Conservation (phyloP, 2,329 filamentous ascomycete species). For the Microsporum ferrugineum region DNA sequence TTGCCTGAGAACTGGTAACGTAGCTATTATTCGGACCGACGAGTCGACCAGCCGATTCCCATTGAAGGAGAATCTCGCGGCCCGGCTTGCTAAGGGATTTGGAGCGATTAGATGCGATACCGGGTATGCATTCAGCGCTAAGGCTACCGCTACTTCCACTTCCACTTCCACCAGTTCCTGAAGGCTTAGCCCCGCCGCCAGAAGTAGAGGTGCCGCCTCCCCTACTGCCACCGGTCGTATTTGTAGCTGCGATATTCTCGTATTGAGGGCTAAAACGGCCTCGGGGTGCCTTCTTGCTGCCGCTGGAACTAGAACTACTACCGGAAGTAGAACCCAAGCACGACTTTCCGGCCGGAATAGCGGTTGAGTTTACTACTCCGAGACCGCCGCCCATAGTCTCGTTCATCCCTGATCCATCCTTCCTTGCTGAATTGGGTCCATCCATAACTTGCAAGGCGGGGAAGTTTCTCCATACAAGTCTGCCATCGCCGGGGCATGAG, state of each 20-base stretch:
- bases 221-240: not conserved
- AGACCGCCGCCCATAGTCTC: constrained; percentile 44
- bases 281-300: constrained; percentile 47
- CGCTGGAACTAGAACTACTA: constrained; percentile 42
- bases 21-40: constrained; percentile 78
- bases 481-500: constrained; percentile 63
- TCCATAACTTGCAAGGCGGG: constrained; percentile 62
- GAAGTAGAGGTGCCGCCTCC: not conserved
- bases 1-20: constrained; percentile 50
- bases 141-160: not conserved
- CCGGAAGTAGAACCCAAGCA: constrained; percentile 28
- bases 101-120: constrained; percentile 57
- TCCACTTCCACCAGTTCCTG: not conserved
- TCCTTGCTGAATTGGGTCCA: constrained; percentile 61
- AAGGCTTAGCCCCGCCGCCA: not conserved
- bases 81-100: constrained; percentile 64
- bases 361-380: constrained; percentile 25
- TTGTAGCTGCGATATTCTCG: constrained; percentile 20
- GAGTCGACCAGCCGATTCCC: constrained; percentile 57
- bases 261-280: constrained; percentile 24
- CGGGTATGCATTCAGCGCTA: constrained; percentile 45
- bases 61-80: constrained; percentile 56
- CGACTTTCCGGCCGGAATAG: constrained; percentile 8
- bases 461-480: constrained; percentile 76
- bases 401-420: constrained; percentile 47